phyloP scores from a whole-genome alignment of 139 green algal genomes.

The Asterochloris sp. region DNA sequence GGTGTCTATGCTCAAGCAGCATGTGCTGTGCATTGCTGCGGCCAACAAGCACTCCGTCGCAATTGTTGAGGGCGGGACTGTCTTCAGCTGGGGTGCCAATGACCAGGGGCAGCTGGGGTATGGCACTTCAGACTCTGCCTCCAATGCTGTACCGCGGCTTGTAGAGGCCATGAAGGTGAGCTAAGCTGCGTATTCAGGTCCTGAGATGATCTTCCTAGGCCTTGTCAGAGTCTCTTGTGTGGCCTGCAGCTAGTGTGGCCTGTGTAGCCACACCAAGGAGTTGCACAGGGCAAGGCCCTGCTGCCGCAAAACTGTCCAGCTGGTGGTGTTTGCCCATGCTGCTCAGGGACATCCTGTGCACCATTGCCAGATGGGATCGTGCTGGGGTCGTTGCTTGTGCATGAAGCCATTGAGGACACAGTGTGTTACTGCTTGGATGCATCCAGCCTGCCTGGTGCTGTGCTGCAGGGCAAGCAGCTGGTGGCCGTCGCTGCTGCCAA shows the following conservation, averaged over 20 bases:
- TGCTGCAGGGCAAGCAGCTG: conserved; percentile 55
- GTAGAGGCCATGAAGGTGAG: conserved; percentile 76
- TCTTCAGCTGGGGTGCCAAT: conserved; percentile 85
- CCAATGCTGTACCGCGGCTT: conserved; percentile 60
- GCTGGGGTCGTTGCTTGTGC: too few species aligned
- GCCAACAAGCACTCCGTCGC: conserved; percentile 83
- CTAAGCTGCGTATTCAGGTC: too few species aligned
- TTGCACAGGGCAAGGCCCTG: too few species aligned
- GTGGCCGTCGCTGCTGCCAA: conserved; percentile 74
- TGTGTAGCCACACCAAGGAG: too few species aligned
- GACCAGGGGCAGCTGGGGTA: conserved; percentile 78
- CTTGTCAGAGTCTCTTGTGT: too few species aligned
- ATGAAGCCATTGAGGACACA: too few species aligned
- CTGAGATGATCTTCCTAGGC: too few species aligned
- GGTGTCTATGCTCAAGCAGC: conserved; percentile 17
- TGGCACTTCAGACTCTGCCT: conserved; percentile 66
- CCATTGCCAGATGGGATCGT: too few species aligned
- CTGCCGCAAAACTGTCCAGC: too few species aligned
- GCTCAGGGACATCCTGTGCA: too few species aligned
- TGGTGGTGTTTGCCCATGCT: too few species aligned
- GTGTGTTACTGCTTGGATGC: background rate
- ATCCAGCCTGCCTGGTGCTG: background rate
- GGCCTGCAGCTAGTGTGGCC: too few species aligned
- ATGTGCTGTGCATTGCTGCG: conserved; percentile 68
- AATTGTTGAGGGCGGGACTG: conserved; percentile 56